phyloP scores from a whole-genome alignment of 345 rosid genomes.

The Populus alba region DNA sequence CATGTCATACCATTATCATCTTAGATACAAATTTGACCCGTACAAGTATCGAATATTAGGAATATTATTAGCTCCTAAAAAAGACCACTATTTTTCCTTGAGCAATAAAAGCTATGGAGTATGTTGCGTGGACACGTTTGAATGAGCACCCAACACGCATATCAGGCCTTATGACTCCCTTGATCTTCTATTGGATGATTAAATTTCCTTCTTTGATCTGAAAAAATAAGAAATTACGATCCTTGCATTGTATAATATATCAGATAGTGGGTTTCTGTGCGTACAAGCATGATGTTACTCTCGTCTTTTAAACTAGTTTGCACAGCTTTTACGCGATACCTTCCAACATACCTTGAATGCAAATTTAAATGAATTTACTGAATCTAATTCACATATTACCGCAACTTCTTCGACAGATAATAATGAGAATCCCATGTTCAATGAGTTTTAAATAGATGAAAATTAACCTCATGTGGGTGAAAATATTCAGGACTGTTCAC shows the following conservation, averaged over 20 bases:
- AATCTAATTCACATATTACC: neutral
- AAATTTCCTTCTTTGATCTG: neutral
- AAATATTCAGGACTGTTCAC: conserved; percentile 74
- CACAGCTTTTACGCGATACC: neutral
- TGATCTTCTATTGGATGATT: neutral
- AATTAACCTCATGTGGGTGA: conserved; percentile 7
- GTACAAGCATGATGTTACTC: neutral
- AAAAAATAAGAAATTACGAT: neutral
- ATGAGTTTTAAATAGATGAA: neutral
- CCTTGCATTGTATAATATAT: neutral
- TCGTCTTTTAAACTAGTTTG: neutral
- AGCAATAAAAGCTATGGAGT: neutral
- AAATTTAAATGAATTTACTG: neutral
- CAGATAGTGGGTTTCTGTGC: neutral
- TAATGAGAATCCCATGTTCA: neutral
- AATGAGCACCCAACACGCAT: neutral
- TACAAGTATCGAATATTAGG: conserved; percentile 17
- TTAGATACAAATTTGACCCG: conserved; percentile 11
- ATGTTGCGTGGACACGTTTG: conserved; percentile 7
- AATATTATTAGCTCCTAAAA: conserved; percentile 3
- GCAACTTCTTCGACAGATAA: neutral
- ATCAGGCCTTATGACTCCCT: conserved; percentile 6
- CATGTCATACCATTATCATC: conserved; percentile 23
- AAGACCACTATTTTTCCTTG: conserved; percentile 8
- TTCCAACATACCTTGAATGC: neutral